Base-by-base conservation (phyloP, 1,284 basidiomycete species). In the Leccinum brunneo-olivaceum region DNA sequence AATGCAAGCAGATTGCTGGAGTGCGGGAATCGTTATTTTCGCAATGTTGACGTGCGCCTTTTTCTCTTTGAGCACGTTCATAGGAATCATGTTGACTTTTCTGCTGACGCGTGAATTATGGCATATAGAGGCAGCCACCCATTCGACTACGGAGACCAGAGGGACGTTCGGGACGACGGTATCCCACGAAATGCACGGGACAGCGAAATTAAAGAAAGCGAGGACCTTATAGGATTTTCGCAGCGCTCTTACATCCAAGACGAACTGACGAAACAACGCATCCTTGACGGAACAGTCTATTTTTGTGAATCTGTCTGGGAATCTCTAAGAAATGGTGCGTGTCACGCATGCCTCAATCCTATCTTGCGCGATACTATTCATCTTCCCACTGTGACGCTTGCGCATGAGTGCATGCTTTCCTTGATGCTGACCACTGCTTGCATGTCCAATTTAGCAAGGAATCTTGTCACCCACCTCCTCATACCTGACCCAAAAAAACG, bases 1-100 rank as follows among this genome's bases (percentile, higher is more conserved):
- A 12, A 83, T 88, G 77, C 81, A 81, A 21, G 75, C 86, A 0
- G 88, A 91, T 59, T 88, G 85, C 54, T 91, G 87, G 89, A 86
- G 84, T 51, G 74, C 81, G 9, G 88, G 87, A 8, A 75, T 90
- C 2, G 78, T 86, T 42, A 65, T 90, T 44, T 89, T 81, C 53
- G 79, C 87, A 48, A 89, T 90, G 84, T 69, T 90, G 40, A 74
- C 76, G 86, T 88, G 65, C 50, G 83, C 72, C 20, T 35, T 35
- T 16, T 33, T 33, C 6, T 33, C 35, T 20, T 33, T 20, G 5
- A 8, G n/a, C n/a, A 15, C n/a, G 18, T 44, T 34, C 27, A 30
- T 30, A 10, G 27, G 23, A 37, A 19, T 19, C 5, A 40, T 23
- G 39, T 27, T 33, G 7, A 37, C 40, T 38, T 38, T 16, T 23